Evolutionary conservation across 192 early-diverging fungal genomes (phyloP), one percentile per base, ranked within the genome.

Genomic region (Fimicolochytrium jonesii): DNA sequence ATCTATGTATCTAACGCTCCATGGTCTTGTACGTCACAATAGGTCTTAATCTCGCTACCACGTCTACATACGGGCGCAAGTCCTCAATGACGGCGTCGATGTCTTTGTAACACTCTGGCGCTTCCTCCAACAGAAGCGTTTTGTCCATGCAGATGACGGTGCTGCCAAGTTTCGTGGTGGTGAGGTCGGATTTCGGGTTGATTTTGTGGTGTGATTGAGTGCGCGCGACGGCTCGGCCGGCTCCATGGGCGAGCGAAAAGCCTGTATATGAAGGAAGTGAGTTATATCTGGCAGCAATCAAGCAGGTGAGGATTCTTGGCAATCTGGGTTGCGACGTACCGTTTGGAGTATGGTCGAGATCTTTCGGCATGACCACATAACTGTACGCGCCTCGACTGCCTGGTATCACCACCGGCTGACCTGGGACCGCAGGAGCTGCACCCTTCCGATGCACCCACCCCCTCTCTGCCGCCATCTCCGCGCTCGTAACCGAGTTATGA

Each of bases 51-150:
- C 77, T 59, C 13, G 82, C 82, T 5, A 84, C 66, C 1, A 83
- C 75, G n/a, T 50, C 70, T 3, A 50, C 67, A n/a, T n/a, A n/a
- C n/a, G n/a, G n/a, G n/a, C n/a, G n/a, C 18, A 82, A 61, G 56
- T 85, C 83, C 5, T 66, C 48, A 30, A 85, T 68, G 9, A 85
- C 74, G 41, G 68, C 69, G 6, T 70, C 69, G 28, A 85, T 80
- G 26, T 85, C 72, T 51, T 85, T 85, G 72, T 85, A 85, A 35
- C 80, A 79, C 20, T 71, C 74, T 1, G 83, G 82, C 17, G 79
- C 74, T 32, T 85, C 83, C 45, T 85, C 83, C 50, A 61, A 83
- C 33, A 85, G 46, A 22, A 85, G 44, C 42, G 73, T 58, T 3
- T 68, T 55, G 32, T 84, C 82, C 4, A 83, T 80, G 64, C 82